Evolutionary conservation across 495 filamentous ascomycete genomes (phyloP).

Genomic region (Podospora fimiseda): DNA sequence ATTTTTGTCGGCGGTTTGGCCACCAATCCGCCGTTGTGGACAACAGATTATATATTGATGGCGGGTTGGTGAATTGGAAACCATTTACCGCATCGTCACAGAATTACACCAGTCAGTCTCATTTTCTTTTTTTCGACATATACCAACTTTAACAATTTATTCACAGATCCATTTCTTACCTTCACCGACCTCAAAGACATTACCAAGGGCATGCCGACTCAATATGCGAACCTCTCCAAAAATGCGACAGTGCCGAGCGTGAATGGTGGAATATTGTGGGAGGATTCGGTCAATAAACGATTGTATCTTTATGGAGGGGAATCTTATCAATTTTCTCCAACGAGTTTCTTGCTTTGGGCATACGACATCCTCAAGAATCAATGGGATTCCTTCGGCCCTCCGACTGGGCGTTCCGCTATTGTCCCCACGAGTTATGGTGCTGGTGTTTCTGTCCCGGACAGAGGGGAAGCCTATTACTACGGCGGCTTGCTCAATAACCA

Average conservation of each 20-base stretch:
- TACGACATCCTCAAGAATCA: constrained; percentile 43
- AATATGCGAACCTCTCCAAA: constrained; percentile 43
- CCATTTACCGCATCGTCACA: constrained; percentile 34
- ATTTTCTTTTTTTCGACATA: not conserved
- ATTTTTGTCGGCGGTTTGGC: constrained; percentile 46
- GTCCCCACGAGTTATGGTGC: constrained; percentile 18
- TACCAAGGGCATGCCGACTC: constrained; percentile 38
- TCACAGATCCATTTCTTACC: constrained; percentile 34
- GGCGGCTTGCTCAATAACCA: constrained; percentile 46
- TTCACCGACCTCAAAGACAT: constrained; percentile 40
- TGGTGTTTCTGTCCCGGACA: constrained; percentile 14
- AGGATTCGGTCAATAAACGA: constrained; percentile 45
- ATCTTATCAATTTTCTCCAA: constrained; percentile 23
- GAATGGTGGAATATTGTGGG: constrained; percentile 42
- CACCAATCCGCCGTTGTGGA: constrained; percentile 46
- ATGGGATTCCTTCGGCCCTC: constrained; percentile 33
- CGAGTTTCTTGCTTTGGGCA: constrained; percentile 29
- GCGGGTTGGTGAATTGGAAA: constrained; percentile 42
- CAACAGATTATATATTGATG: constrained; percentile 46
- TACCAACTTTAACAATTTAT: not conserved
- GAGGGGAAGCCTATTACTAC: constrained; percentile 26
- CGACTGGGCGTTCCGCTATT: constrained; percentile 13
- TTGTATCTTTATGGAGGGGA: constrained; percentile 49
- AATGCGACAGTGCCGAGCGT: constrained; percentile 39
- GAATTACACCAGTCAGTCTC: constrained; percentile 41